Evolutionary conservation across 1,139 yeast species (phyloP).

Genomic region (Scheffersomyces lignicola): DNA sequence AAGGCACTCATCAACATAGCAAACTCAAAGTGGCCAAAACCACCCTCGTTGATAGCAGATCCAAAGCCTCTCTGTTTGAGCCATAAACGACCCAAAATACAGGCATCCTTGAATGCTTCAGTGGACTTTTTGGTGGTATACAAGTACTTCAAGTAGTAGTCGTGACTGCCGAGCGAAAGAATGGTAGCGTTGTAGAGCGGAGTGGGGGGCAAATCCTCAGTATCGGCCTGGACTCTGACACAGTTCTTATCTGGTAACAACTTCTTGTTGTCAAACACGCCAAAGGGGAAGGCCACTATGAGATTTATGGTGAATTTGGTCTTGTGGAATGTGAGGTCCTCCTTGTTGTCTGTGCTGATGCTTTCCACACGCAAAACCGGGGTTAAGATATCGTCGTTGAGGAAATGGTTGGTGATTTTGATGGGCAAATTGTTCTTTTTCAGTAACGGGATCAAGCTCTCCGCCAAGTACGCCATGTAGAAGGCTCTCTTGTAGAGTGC

Average conservation of each 20-base stretch:
- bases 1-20: slow-evolving; percentile 78
- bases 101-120: slow-evolving; percentile 86
- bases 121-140: slow-evolving; percentile 76
- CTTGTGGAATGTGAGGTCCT: slow-evolving; percentile 58
- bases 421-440: slow-evolving; percentile 57
- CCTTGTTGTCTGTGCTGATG: slow-evolving; percentile 46
- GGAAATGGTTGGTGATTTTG: slow-evolving; percentile 53
- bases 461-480: slow-evolving; percentile 76
- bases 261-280: slow-evolving; percentile 71
- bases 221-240: slow-evolving; percentile 63
- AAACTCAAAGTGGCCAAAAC: slow-evolving; percentile 93
- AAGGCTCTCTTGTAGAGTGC: slow-evolving; percentile 89
- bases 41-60: slow-evolving; percentile 63
- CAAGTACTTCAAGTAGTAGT: slow-evolving; percentile 69
- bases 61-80: slow-evolving; percentile 80
- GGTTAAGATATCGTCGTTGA: slow-evolving; percentile 66
- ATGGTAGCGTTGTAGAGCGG: slow-evolving; percentile 84
- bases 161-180: slow-evolving; percentile 65
- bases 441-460: slow-evolving; percentile 55
- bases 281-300: slow-evolving; percentile 70
- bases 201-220: slow-evolving; percentile 64
- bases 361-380: slow-evolving; percentile 62
- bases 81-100: slow-evolving; percentile 87
- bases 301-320: slow-evolving; percentile 73
- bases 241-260: slow-evolving; percentile 77